Evolutionary conservation across 805 yeast species (phyloP), one percentile per base, ranked within the genome.

Genomic region (Pichia sporocuriosa): DNA sequence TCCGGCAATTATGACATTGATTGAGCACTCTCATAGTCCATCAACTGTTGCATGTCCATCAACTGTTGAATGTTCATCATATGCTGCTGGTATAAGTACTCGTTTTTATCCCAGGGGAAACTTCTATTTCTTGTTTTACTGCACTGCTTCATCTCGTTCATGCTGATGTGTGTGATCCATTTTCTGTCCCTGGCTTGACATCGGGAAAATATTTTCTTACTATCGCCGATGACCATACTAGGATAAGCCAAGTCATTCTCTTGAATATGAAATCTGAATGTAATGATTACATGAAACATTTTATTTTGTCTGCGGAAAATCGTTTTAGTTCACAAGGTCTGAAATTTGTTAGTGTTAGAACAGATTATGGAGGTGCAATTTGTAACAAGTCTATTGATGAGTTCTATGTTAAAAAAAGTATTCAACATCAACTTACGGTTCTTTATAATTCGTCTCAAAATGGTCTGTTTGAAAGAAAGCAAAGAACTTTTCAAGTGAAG

Each of bases 391-490:
- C 6, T 10, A 6, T 25, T 15, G 23, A 24, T 15, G 21, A 24
- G 4, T 38, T 25, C 20, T 38, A 17, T 25, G 15, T 25, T 32
- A 16, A 26, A 4, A 38, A 38, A 17, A 31, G 35, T 3, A 35
- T 40, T 29, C 23, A 36, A 17, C 38, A 39, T 22, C 46, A 45
- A 30, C 20, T 26, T 2, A 46, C 47, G 16, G 43, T 40, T 16
- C 36, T 46, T 2, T 31, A 40, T 19, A 35, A 29, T 26, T 35
- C 44, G 11, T 35, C 32, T 23, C 49, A 46, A 27, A 46, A 46
- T 43, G 45, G 45, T 16, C 43, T 43, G 27, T 44, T 44, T 22
- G 43, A 40, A 37, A 13, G 45, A 5, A 46, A 33, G 35, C 44
- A 43, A 22, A 32, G 45, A 32, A 24, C 38, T 6, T 23, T 35